Base-by-base conservation (phyloP, 148 eudicot species). In the Polygonum aviculare region DNA sequence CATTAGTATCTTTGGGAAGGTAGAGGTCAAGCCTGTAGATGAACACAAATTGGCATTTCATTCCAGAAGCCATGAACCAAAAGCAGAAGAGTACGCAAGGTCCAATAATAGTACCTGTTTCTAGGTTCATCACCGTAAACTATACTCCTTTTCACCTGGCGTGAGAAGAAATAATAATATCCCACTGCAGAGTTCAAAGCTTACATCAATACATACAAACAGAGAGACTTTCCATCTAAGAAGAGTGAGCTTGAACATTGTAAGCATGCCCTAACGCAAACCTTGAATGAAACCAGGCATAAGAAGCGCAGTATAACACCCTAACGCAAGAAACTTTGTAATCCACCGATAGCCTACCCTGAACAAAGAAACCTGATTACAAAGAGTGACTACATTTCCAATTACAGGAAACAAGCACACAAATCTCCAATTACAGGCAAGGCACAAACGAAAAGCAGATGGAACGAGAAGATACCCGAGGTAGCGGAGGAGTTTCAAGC, bases 341-440 rank as follows among this genome's bases (percentile, higher is more conserved):
- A 90, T 82, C 87, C 87, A 86, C 70, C 88, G 83, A 84, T 84
- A 90, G 83, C 94, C 94, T 85, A 85, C 81, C 91, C 94, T 90
- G 94, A 80, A 85, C 52, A 57, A 80, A 85, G 52, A 75, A 57
- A 78, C 79, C 35, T 12, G 36, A 22, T 59, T 59, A 59, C 65
- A 22, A 59, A 63, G 65, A 1, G 26, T 63, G 38, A 63, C 14
- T 14, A 12, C 41, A 63, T 31, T 35, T 31, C 40, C n/a, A n/a
- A n/a, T n/a, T n/a, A n/a, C 8, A 44, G 47, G 47, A 6, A 44
- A 44, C 9, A 48, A 48, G 11, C 48, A 48, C 50, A 12, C 15
- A 11, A 12, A 48, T 48, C 15, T 48, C 15, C 14, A 48, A 48
- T 12, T 48, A 48, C 14, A 48, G 50, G 50, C 11, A 52, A n/a